Base-by-base conservation (phyloP, 2,329 filamentous ascomycete genomes). In the Falciphora oryzae region DNA sequence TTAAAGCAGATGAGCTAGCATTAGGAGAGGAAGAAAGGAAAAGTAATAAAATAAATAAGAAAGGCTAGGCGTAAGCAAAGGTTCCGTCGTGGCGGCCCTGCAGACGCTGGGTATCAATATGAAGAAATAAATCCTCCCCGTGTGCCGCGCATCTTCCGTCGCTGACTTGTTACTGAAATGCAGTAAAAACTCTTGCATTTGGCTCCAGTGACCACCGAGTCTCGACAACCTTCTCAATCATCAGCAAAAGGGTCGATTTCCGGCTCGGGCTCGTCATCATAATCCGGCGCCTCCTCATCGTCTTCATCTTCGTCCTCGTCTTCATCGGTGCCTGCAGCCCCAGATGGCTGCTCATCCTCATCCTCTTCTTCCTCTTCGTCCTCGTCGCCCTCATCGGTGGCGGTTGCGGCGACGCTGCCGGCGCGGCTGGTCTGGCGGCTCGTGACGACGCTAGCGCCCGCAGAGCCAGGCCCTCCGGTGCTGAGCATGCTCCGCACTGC, bases 401-500 rank as follows among this genome's bases (percentile, higher is more conserved):
- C 58, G 6, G 14, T 59, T 18, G 44, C 64, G 35, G 59, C 58
- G 25, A 68, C 67, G 62, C 76, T 77, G n/a, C 71, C 72, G 0
- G 75, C 74, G 8, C 73, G 73, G 65, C 75, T 77, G 61, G 72
- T 71, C 50, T 69, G 69, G 18, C 69, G 70, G 61, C 75, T 77
- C 5, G 73, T 71, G 18, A 71, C 73, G 62, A 78, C 77, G 65
- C 81, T 84, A 35, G 79, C 81, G 0, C 78, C 78, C 13, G 78
- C 78, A 56, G 82, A 84, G 0, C 82, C 83, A 2, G 81, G 77
- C 0, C 79, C 77, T 4, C 73, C 75, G 44, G 73, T 74, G 67
- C 65, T 80, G 65, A 88, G 87, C 62, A 88, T 80, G 65, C 78
- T 82, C 61, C 81, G 78, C 68, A 89, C 84, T 57, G 83, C 84